Evolutionary conservation across 2,329 filamentous ascomycete genomes (phyloP).

Genomic region (Alternaria gaisen): DNA sequence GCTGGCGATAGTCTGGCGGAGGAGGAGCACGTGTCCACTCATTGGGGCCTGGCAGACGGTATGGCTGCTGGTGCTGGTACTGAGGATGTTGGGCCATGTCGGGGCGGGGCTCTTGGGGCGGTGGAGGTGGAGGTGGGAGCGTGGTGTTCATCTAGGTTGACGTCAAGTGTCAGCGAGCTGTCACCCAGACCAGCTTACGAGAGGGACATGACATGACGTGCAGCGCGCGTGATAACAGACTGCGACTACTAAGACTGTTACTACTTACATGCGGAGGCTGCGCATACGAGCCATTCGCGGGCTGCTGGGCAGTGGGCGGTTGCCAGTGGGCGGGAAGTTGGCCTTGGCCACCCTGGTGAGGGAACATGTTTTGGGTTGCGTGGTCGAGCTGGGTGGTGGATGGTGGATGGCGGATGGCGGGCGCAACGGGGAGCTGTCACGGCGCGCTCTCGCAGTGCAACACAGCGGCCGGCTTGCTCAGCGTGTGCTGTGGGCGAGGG

Average conservation of each 20-base stretch:
- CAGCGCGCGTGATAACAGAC: constrained; percentile 4
- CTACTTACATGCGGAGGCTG: constrained; percentile 49
- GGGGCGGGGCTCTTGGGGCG: constrained; percentile 50
- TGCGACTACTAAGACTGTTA: too few species aligned
- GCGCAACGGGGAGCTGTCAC: constrained; percentile 39
- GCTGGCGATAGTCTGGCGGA: constrained; percentile 51
- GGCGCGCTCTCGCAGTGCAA: constrained; percentile 38
- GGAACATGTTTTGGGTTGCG: constrained; percentile 39
- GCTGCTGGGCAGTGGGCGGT: constrained; percentile 46
- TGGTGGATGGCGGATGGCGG: constrained; percentile 10
- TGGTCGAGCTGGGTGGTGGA: not conserved
- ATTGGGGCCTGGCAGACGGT: constrained; percentile 57
- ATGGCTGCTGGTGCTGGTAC: constrained; percentile 53
- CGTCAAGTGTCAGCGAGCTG: constrained; percentile 33
- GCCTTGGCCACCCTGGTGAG: constrained; percentile 49
- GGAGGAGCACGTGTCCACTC: constrained; percentile 55
- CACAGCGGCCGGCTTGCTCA: constrained; percentile 13
- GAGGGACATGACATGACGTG: constrained; percentile 8
- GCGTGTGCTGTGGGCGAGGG: not conserved
- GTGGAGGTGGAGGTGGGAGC: constrained; percentile 45
- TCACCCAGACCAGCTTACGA: constrained; percentile 16
- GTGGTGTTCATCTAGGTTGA: constrained; percentile 42
- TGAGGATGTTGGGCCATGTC: constrained; percentile 58
- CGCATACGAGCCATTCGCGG: constrained; percentile 48
- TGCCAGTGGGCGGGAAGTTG: constrained; percentile 52